phyloP scores from a whole-genome alignment of 768 basidiomycete species.

The Leccinum subgranulosum region DNA sequence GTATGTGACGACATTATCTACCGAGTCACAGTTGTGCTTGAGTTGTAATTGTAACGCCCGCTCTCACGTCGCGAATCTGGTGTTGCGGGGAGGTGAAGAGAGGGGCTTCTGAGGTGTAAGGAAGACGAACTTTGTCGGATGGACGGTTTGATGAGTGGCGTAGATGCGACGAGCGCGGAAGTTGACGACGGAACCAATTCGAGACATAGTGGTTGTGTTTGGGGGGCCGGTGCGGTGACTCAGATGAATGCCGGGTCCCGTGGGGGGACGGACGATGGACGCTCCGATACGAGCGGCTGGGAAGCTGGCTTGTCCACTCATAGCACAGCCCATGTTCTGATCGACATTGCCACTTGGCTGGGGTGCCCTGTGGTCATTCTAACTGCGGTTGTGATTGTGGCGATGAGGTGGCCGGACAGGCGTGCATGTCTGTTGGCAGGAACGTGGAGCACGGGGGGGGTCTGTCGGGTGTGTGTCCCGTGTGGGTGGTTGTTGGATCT shows the following conservation, averaged over 20 bases:
- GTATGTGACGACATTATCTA: conserved; percentile 23
- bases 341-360: not conserved
- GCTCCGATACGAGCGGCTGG: conserved; percentile 17
- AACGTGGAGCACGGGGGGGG: not conserved
- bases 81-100: not conserved
- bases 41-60: conserved; percentile 15
- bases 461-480: not conserved
- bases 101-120: conserved; percentile 5
- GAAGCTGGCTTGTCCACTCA: not conserved
- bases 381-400: conserved; percentile 5
- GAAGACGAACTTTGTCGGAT: conserved; percentile 20
- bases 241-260: conserved; percentile 3
- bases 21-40: not conserved
- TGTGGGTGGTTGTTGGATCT: conserved; percentile 18
- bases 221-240: conserved; percentile 15
- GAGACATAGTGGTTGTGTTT: conserved; percentile 21
- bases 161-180: conserved; percentile 33
- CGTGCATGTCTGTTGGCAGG: not conserved
- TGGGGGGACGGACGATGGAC: not conserved
- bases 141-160: conserved; percentile 31
- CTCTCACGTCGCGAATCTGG: conserved; percentile 20
- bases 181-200: conserved; percentile 16
- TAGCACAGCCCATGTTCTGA: not conserved
- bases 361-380: not conserved
- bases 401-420: conserved; percentile 2